Evolutionary conservation across 2,329 filamentous ascomycete genomes (phyloP).

Genomic region (Fusarium sp.): DNA sequence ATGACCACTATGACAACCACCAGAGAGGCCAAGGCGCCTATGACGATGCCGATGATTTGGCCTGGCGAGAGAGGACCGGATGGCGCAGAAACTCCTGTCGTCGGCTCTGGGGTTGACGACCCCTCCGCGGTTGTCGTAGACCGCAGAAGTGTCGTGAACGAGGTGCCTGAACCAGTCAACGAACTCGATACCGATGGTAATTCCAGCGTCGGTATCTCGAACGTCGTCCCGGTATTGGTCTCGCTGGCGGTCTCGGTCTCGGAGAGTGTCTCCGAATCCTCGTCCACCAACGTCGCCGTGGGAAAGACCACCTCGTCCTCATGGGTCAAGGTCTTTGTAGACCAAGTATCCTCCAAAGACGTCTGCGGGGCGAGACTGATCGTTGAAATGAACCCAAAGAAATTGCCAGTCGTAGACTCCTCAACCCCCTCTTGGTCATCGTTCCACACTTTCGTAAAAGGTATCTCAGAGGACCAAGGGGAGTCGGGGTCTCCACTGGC

Average conservation of each 20-base stretch:
- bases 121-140: not conserved
- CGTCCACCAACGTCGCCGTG: not conserved
- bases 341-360: not conserved
- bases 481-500: not conserved
- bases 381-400: not conserved
- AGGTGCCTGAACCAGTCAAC: not conserved
- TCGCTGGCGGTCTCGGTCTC: not conserved
- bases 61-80: not conserved
- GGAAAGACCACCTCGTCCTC: not conserved
- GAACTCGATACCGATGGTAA: not conserved
- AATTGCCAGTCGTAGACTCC: not conserved
- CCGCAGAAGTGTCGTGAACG: not conserved
- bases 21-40: not conserved
- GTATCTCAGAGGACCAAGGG: not conserved
- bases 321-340: not conserved
- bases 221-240: not conserved
- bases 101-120: not conserved
- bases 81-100: not conserved
- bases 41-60: not conserved
- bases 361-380: not conserved
- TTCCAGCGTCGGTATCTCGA: not conserved
- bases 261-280: not conserved
- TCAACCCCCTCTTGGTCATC: not conserved
- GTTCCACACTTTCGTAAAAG: not conserved
- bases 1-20: not conserved